phyloP scores from a whole-genome alignment of 2,329 filamentous ascomycete species.

The Cercospora beticola region DNA sequence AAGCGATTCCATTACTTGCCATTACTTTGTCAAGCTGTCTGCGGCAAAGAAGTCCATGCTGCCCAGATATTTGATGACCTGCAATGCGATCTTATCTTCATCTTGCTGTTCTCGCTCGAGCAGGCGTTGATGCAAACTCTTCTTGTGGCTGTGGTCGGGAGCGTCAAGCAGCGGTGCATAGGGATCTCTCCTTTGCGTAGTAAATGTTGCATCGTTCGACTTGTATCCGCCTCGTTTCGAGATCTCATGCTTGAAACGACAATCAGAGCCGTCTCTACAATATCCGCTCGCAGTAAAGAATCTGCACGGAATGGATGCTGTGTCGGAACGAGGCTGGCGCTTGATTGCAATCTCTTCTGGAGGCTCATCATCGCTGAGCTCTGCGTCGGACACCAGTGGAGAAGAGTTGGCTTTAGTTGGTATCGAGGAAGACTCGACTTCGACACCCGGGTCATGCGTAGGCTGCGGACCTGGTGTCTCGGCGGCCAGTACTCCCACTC shows the following conservation, averaged over 20 bases:
- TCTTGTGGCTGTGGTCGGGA: conserved; percentile 15
- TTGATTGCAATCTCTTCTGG: conserved; percentile 45
- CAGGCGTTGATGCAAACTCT: conserved; percentile 33
- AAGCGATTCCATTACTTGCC: background rate
- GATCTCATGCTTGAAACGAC: conserved; percentile 38
- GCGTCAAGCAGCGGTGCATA: conserved; percentile 24
- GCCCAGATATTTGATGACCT: conserved; percentile 50
- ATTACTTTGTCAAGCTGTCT: background rate
- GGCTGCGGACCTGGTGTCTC: background rate
- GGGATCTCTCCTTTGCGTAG: conserved; percentile 18
- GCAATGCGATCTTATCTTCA: conserved; percentile 44
- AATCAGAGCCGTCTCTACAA: conserved; percentile 38
- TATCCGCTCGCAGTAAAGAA: conserved; percentile 36
- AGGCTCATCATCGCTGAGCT: conserved; percentile 22
- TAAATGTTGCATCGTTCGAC: conserved; percentile 4
- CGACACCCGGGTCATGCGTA: background rate
- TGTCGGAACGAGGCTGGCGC: conserved; percentile 12
- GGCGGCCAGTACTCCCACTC: background rate
- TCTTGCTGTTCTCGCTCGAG: conserved; percentile 49
- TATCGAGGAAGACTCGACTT: background rate
- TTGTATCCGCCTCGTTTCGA: background rate
- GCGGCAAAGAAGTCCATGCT: conserved; percentile 42
- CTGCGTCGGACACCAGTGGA: background rate
- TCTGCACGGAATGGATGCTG: conserved; percentile 27
- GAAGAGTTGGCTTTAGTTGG: background rate